Percentiles rank a stretch among this genome's conserved stretches.
phyloP scores from a whole-genome alignment of 306 rosid genomes.

The Rosa rugosa region DNA sequence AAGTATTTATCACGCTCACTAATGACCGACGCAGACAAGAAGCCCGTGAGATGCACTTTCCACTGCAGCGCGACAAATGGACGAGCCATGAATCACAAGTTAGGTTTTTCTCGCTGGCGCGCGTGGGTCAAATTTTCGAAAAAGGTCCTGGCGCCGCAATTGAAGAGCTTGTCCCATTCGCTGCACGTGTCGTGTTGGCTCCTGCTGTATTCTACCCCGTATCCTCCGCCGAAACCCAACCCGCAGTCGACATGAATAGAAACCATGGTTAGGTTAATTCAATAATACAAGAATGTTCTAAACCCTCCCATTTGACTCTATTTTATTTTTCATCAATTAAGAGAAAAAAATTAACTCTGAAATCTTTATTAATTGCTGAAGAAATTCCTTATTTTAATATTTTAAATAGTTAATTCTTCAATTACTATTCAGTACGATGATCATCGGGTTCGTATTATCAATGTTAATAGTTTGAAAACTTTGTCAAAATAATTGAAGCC shows the following conservation, averaged over 20 bases:
- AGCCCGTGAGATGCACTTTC: background rate
- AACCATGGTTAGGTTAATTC: constrained; percentile 2
- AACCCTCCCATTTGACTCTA: background rate
- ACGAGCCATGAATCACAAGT: background rate
- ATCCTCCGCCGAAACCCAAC: background rate
- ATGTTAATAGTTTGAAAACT: too few relatives aligned
- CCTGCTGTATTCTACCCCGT: background rate
- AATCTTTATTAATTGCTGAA: too few relatives aligned
- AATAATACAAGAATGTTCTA: background rate
- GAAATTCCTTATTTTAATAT: too few relatives aligned
- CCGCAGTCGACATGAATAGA: background rate
- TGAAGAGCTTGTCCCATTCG: background rate
- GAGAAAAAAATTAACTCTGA: too few relatives aligned
- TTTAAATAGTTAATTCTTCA: too few relatives aligned
- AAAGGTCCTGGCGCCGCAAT: background rate
- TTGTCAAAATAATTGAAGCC: too few relatives aligned
- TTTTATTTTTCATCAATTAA: background rate
- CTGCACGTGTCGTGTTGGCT: background rate
- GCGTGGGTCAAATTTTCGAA: background rate
- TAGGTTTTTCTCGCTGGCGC: background rate
- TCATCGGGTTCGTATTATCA: too few relatives aligned
- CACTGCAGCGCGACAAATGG: background rate
- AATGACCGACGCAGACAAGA: background rate
- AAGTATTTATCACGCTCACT: background rate
- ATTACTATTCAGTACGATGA: too few relatives aligned